Percentiles rank a stretch among this genome's conserved stretches.
Evolutionary conservation across 768 basidiomycete genomes (phyloP).

Genomic region (Psilocybe subaeruginosa): DNA sequence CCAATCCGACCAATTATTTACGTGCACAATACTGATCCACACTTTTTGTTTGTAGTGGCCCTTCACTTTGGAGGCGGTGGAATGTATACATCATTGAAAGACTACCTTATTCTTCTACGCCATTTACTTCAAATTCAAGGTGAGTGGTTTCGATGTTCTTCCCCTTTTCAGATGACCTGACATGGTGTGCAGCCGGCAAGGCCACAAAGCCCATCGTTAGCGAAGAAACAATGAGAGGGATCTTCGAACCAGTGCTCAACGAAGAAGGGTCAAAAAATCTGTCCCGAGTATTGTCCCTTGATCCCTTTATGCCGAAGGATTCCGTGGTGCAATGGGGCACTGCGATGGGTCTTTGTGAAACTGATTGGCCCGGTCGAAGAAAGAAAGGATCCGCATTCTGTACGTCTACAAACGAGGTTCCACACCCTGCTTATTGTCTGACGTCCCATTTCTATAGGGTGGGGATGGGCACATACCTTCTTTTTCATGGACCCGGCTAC

Average conservation of each 20-base stretch:
- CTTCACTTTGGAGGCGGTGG: constrained; percentile 31
- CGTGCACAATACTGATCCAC: background rate
- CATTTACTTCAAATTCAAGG: constrained; percentile 33
- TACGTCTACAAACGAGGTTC: constrained; percentile 7
- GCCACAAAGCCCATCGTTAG: constrained; percentile 9
- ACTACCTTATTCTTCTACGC: constrained; percentile 29
- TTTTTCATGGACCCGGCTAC: constrained; percentile 35
- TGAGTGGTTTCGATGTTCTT: background rate
- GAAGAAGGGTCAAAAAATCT: constrained; percentile 8
- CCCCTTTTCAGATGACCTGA: background rate
- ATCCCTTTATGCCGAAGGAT: background rate
- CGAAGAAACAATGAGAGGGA: constrained; percentile 7
- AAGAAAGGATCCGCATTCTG: constrained; percentile 32
- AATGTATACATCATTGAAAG: constrained; percentile 26
- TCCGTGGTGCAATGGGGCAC: constrained; percentile 18
- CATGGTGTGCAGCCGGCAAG: background rate
- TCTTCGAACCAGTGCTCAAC: constrained; percentile 24
- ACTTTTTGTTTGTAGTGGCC: constrained; percentile 8
- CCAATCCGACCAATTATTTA: no score
- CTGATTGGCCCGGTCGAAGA: constrained; percentile 28
- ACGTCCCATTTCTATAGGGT: constrained; percentile 20
- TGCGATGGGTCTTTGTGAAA: constrained; percentile 26
- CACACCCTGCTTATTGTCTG: background rate
- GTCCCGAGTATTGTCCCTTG: background rate
- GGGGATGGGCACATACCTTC: constrained; percentile 33